Evolutionary conservation across 225 moss, liverwort and hornwort genomes (phyloP).

Genomic region (Anthoceros angustus): DNA sequence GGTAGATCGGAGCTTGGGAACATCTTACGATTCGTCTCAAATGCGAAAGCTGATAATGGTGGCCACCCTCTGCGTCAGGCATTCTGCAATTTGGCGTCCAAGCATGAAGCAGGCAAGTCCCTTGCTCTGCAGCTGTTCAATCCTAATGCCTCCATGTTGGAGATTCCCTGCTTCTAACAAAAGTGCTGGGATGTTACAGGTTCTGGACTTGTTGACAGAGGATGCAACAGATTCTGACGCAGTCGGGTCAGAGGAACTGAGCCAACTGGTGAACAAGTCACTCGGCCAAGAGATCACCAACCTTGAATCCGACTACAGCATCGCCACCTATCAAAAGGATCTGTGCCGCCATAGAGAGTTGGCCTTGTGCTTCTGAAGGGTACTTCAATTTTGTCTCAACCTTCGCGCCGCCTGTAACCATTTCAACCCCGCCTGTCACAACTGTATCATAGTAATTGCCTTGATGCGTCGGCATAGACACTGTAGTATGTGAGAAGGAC

Average conservation of each 20-base stretch:
- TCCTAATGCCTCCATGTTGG: not conserved
- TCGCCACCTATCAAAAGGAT: conserved; percentile 41
- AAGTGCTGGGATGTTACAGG: conserved; percentile 14
- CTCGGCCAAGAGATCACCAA: conserved; percentile 28
- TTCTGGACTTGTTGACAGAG: conserved; percentile 32
- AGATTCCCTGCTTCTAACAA: not conserved
- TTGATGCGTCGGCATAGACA: not conserved
- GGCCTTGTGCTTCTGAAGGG: conserved; percentile 20
- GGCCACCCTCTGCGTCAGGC: conserved; percentile 36
- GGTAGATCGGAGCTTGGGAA: conserved; percentile 27
- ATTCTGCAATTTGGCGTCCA: conserved; percentile 44
- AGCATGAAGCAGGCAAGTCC: conserved; percentile 36
- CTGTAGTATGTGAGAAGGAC: not conserved
- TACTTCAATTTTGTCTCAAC: not conserved
- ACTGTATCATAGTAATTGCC: not conserved
- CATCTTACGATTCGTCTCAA: conserved; percentile 29
- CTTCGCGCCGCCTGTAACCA: not conserved
- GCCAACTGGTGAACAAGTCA: conserved; percentile 29
- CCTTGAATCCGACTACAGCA: conserved; percentile 30
- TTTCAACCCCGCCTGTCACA: not conserved
- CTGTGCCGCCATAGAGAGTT: conserved; percentile 54
- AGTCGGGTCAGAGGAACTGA: conserved; percentile 25
- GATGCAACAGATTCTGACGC: conserved; percentile 19
- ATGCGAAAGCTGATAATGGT: conserved; percentile 38
- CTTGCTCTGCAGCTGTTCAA: not conserved